Conservation (phyloP, 169 alveolate species). For the Eimeria praecox region DNA sequence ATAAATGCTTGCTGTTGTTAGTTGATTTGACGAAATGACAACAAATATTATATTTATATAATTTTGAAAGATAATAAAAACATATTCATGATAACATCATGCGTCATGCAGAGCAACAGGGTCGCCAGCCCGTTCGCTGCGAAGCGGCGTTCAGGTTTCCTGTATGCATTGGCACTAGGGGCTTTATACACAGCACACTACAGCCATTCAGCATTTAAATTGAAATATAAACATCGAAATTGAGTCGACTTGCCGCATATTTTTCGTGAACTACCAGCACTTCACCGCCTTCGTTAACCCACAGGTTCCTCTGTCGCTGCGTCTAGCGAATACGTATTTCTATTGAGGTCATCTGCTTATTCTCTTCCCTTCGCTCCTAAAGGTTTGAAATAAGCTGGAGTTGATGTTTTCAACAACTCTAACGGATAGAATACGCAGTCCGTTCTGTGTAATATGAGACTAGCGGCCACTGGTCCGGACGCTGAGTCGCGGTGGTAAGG, state of each 20-base stretch:
- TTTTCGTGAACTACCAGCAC: neutral
- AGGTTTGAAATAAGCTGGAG: neutral
- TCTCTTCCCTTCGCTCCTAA: too few relatives aligned
- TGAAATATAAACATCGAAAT: neutral
- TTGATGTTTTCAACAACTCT: neutral
- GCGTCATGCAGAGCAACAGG: neutral
- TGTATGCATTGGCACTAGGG: neutral
- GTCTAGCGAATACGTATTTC: neutral
- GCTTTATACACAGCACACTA: neutral
- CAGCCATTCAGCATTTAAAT: neutral
- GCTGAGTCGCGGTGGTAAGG: neutral
- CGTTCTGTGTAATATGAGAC: neutral
- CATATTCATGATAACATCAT: neutral
- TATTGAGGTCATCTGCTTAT: neutral
- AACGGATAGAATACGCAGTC: neutral
- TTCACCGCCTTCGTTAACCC: neutral
- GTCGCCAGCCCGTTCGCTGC: neutral
- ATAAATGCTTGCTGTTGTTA: neutral
- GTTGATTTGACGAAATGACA: neutral
- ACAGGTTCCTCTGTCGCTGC: neutral
- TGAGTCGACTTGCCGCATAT: neutral
- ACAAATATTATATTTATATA: neutral
- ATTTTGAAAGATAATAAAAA: neutral
- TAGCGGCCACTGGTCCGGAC: slow-evolving; percentile 30
- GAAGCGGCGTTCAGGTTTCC: neutral